These are phyloP conservation scores for Rhodomyrtus tomentosa DNA, from an alignment of 345 rosid species.

Conservation along the genomic window DNA sequence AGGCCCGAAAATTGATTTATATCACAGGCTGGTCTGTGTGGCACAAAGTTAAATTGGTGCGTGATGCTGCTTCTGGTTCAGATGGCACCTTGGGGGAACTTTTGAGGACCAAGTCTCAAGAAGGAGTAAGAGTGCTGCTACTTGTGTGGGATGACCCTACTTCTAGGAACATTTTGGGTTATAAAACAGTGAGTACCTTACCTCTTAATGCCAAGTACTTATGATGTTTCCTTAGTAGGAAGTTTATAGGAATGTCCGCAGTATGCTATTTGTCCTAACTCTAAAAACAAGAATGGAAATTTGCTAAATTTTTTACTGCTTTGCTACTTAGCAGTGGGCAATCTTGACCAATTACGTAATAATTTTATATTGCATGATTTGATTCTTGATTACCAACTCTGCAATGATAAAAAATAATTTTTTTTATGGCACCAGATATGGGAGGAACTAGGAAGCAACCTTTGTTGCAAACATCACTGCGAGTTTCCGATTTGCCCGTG, in stretches of 20 bases:
- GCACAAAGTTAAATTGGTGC: conserved; percentile 65
- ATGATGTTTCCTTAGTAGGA: neutral
- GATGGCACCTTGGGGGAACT: conserved; percentile 63
- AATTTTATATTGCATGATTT: neutral
- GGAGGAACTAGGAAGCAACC: neutral
- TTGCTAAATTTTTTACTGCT: neutral
- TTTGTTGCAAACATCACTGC: neutral
- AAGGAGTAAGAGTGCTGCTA: conserved; percentile 95
- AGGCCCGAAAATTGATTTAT: conserved; percentile 71
- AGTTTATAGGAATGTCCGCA: neutral
- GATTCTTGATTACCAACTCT: neutral
- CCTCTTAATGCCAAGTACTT: neutral
- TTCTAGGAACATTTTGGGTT: conserved; percentile 82
- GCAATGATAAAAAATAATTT: neutral
- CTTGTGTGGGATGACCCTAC: conserved; percentile 98
- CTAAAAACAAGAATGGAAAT: neutral
- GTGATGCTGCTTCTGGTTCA: conserved; percentile 44
- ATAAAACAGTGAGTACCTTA: conserved; percentile 50
- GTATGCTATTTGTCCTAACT: neutral
- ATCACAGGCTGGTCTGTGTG: conserved; percentile 97
- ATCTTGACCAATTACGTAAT: neutral
- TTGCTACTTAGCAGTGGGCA: neutral
- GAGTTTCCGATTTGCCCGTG: neutral
- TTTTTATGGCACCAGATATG: neutral
- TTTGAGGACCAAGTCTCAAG: conserved; percentile 74